Percentiles rank a stretch among this genome's conserved stretches.
phyloP scores from a whole-genome alignment of 805 yeast genomes.

The Naumovozyma castellii region DNA sequence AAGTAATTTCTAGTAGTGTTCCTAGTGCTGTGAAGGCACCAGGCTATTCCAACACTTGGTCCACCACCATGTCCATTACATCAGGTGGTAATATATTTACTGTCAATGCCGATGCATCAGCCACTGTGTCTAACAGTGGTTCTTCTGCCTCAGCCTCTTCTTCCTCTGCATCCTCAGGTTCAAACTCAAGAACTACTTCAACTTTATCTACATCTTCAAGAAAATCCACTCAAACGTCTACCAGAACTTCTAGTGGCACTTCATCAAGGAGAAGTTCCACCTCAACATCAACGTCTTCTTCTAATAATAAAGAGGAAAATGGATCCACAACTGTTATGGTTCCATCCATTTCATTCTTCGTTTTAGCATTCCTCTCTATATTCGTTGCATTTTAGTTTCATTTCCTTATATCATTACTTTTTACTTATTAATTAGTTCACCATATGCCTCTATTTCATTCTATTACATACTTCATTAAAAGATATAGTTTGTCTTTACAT shows the following conservation, averaged over 20 bases:
- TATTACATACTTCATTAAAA: too few relatives aligned
- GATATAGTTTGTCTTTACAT: too few relatives aligned
- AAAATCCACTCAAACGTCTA: constrained; percentile 1
- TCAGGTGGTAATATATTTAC: constrained; percentile 26
- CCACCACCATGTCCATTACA: constrained; percentile 16
- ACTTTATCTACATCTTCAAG: not conserved
- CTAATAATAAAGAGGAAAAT: not conserved
- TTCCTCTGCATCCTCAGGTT: not conserved
- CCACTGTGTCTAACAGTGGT: constrained; percentile 3
- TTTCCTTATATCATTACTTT: too few relatives aligned
- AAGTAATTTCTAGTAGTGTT: constrained; percentile 22
- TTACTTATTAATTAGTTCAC: too few relatives aligned
- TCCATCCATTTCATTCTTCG: not conserved
- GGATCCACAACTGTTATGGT: constrained; percentile 1
- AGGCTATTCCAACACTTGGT: constrained; percentile 38
- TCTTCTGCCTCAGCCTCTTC: constrained; percentile 1
- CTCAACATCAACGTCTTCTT: constrained; percentile 3
- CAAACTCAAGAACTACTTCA: constrained; percentile 1
- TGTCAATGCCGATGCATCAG: not conserved
- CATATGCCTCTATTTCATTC: too few relatives aligned
- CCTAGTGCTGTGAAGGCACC: constrained; percentile 45
- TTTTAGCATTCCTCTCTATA: not conserved
- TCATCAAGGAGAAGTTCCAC: constrained; percentile 2
- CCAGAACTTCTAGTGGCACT: not conserved
- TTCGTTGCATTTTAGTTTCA: too few relatives aligned